Evolutionary conservation across 768 basidiomycete species (phyloP).

Genomic region (Naganishia vishniacii): DNA sequence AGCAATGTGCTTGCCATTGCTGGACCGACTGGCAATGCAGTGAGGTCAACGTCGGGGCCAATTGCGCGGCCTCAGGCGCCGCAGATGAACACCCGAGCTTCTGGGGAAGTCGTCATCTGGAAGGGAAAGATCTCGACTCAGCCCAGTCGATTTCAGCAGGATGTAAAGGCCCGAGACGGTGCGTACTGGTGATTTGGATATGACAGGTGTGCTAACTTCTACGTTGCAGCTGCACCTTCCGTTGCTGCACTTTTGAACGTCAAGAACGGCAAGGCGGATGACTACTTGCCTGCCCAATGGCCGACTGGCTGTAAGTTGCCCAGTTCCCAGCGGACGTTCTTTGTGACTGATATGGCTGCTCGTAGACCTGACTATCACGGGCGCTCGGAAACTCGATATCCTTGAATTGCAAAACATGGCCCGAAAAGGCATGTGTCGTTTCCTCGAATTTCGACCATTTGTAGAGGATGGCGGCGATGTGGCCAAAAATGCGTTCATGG

Average conservation of each 20-base stretch:
- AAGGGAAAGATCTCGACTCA: slow-evolving; percentile 14
- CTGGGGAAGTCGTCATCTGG: slow-evolving; percentile 11
- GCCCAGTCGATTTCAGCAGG: slow-evolving; percentile 17
- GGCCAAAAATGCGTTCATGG: neutral
- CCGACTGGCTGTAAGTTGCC: slow-evolving; percentile 10
- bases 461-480: slow-evolving; percentile 16
- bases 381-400: slow-evolving; percentile 20
- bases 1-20: neutral
- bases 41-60: neutral
- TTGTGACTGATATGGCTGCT: neutral
- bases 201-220: neutral
- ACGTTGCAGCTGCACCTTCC: slow-evolving; percentile 5
- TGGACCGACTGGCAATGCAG: neutral
- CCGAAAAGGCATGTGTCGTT: slow-evolving; percentile 11
- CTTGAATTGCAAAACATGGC: slow-evolving; percentile 17
- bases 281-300: slow-evolving; percentile 16
- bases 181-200: neutral
- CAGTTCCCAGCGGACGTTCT: neutral
- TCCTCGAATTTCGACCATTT: slow-evolving; percentile 23
- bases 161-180: slow-evolving; percentile 13
- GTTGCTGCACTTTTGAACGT: neutral
- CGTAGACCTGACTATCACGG: slow-evolving; percentile 18
- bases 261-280: slow-evolving; percentile 5
- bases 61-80: neutral
- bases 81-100: neutral